A percentile compares a stretch with the other conserved stretches of the same genome.
Evolutionary conservation across 2,329 filamentous ascomycete species (phyloP).

Genomic region (Amylocarpus encephaloides): DNA sequence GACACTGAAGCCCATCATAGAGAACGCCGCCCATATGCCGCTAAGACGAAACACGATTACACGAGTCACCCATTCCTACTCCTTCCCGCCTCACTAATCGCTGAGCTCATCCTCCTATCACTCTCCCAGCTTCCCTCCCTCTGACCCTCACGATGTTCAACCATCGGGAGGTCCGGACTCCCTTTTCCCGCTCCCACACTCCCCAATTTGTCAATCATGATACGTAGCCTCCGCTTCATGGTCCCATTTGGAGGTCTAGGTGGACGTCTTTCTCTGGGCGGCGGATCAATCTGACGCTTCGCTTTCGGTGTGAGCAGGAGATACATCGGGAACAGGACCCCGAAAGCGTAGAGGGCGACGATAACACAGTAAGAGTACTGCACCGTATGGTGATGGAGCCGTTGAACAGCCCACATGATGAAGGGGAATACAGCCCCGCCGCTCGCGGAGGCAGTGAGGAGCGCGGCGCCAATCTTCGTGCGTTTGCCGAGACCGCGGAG

Average conservation of each 20-base stretch:
- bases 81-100: no score
- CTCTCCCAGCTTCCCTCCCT: background rate
- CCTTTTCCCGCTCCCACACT: background rate
- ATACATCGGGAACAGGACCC: slow-evolving; percentile 25
- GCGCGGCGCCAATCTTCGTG: slow-evolving; percentile 72
- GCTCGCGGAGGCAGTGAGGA: slow-evolving; percentile 48
- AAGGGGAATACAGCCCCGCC: slow-evolving; percentile 28
- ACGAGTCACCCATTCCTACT: background rate
- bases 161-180: slow-evolving; percentile 4
- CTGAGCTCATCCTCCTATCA: background rate
- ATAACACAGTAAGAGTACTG: slow-evolving; percentile 26
- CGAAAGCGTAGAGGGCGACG: slow-evolving; percentile 22
- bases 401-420: slow-evolving; percentile 25
- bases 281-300: slow-evolving; percentile 24
- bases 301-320: slow-evolving; percentile 20
- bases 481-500: slow-evolving; percentile 74
- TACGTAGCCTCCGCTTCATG: background rate
- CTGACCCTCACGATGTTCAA: slow-evolving; percentile 6
- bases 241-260: background rate
- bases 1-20: background rate
- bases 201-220: background rate
- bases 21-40: background rate
- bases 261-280: background rate
- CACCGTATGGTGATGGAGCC: slow-evolving; percentile 8
- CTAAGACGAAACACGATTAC: background rate